Conservation (phyloP, 2,329 filamentous ascomycete genomes). For the Trichoderma atrobrunneum region DNA sequence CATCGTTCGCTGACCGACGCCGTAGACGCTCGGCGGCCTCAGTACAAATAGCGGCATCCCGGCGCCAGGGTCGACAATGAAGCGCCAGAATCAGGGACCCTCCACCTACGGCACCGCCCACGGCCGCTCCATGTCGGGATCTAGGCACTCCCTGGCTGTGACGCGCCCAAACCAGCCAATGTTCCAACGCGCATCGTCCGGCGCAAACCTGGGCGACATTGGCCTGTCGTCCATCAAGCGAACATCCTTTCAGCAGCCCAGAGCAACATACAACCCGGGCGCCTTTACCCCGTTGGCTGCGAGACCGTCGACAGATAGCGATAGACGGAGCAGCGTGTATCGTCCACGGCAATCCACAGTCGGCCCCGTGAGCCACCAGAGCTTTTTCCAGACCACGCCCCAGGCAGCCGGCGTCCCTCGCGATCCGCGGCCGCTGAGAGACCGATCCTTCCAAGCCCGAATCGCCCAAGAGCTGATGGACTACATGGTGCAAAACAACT, state of each 20-base stretch:
- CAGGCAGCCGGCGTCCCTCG: constrained; percentile 76
- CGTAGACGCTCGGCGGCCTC: constrained; percentile 79
- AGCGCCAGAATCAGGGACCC: constrained; percentile 79
- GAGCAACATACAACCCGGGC: constrained; percentile 60
- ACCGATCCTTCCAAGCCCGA: constrained; percentile 73
- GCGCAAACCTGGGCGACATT: constrained; percentile 73
- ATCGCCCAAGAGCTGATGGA: constrained; percentile 90
- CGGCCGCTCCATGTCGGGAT: constrained; percentile 77
- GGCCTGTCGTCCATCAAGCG: constrained; percentile 83
- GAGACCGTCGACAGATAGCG: constrained; percentile 50
- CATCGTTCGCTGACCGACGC: constrained; percentile 22
- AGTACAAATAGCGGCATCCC: constrained; percentile 82
- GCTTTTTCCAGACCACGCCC: constrained; percentile 89
- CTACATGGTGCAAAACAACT: constrained; percentile 89
- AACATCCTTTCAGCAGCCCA: constrained; percentile 74
- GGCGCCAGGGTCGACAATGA: constrained; percentile 88
- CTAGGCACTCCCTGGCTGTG: constrained; percentile 81
- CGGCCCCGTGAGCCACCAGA: constrained; percentile 74
- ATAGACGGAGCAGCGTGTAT: constrained; percentile 80
- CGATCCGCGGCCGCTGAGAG: constrained; percentile 83
- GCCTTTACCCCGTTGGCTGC: constrained; percentile 53
- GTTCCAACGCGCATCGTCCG: constrained; percentile 81
- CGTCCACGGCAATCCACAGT: constrained; percentile 64
- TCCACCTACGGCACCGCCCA: constrained; percentile 67
- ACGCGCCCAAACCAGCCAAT: constrained; percentile 80